Evolutionary conservation across 73 alveolate genomes (phyloP).

Genomic region (Paramecium pentaurelia): DNA sequence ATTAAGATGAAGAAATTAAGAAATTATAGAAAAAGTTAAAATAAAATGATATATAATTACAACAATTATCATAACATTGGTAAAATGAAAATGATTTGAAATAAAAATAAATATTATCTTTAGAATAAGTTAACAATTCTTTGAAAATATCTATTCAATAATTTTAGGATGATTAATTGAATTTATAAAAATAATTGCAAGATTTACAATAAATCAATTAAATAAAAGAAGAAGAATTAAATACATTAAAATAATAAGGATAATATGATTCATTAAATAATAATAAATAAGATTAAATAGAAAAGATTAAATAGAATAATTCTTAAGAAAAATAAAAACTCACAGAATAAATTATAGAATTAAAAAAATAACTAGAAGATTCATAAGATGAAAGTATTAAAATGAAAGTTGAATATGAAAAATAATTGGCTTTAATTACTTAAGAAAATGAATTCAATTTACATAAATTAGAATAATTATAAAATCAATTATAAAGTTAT

Average conservation of each 20-base stretch:
- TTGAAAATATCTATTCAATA: not conserved
- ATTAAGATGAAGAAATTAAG: not conserved
- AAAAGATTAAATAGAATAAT: not conserved
- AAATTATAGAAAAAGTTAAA: not conserved
- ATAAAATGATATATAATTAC: not conserved
- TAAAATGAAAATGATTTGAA: conserved; percentile 34
- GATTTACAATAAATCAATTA: not conserved
- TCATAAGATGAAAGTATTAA: conserved; percentile 12
- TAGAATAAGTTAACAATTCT: not conserved
- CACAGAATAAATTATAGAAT: not conserved
- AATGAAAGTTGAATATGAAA: conserved; percentile 14
- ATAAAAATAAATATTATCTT: not conserved
- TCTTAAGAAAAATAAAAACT: not conserved
- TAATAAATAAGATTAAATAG: not conserved
- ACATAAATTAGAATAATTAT: not conserved
- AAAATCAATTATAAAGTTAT: not conserved
- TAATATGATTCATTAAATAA: not conserved
- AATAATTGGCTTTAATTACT: not conserved
- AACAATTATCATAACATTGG: conserved; percentile 33
- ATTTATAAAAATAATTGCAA: not conserved
- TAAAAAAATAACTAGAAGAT: not conserved
- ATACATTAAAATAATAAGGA: not conserved
- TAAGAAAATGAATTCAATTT: not conserved
- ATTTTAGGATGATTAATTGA: not conserved
- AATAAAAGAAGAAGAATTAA: not conserved